Evolutionary conservation across 148 eudicot species (phyloP).

Genomic region (Silene uniflora): DNA sequence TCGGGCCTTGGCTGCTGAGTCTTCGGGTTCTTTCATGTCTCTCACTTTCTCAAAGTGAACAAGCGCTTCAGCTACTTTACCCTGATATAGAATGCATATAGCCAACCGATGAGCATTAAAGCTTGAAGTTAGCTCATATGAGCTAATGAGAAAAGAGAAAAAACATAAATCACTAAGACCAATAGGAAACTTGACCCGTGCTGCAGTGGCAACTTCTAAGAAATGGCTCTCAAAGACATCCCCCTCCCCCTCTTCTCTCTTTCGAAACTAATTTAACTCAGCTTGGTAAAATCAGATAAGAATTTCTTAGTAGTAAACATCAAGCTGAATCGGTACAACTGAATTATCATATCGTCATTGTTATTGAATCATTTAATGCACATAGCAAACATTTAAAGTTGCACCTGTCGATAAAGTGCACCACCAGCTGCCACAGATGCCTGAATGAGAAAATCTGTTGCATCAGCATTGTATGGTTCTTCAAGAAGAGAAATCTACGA

Average conservation of each 20-base stretch:
- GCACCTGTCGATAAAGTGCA: conserved; percentile 58
- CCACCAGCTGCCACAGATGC: conserved; percentile 66
- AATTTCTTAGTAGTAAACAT: neutral
- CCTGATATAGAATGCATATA: conserved; percentile 30
- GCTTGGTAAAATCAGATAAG: neutral
- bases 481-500: conserved; percentile 43
- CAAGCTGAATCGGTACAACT: too few species aligned
- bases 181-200: neutral
- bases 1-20: conserved; percentile 56
- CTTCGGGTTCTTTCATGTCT: conserved; percentile 65
- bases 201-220: neutral
- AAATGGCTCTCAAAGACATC: too few species aligned
- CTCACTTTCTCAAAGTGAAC: conserved; percentile 69
- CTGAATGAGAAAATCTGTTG: conserved; percentile 59
- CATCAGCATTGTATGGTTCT: conserved; percentile 47
- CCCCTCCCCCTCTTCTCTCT: too few species aligned
- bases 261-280: neutral
- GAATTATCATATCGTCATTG: neutral
- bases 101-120: neutral
- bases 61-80: conserved; percentile 52
- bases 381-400: neutral
- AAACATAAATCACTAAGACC: too few species aligned
- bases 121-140: neutral
- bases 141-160: too few species aligned
- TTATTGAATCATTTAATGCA: neutral